A percentile compares a stretch with the other conserved stretches of the same genome.
Conservation (phyloP, 2,329 filamentous ascomycete genomes). For the Eutypella sp. region DNA sequence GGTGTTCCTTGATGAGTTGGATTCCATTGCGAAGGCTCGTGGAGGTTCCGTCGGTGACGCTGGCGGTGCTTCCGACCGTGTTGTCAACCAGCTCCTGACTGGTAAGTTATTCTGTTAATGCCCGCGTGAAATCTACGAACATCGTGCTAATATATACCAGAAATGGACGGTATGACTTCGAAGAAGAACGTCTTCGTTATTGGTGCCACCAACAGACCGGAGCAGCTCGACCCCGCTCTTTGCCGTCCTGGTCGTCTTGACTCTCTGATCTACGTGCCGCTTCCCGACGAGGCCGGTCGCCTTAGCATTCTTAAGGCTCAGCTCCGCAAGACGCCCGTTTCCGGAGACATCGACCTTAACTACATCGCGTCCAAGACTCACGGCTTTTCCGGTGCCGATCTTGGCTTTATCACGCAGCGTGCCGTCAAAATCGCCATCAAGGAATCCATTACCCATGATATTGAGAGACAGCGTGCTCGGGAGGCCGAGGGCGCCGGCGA, state of each 20-base stretch:
- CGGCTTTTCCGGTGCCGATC: constrained; percentile 98
- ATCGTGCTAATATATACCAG: constrained; percentile 45
- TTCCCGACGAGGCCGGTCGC: constrained; percentile 88
- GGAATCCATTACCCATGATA: constrained; percentile 84
- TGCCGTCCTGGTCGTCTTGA: constrained; percentile 98
- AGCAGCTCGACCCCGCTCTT: constrained; percentile 96
- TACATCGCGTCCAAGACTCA: constrained; percentile 97
- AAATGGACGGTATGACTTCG: constrained; percentile 99
- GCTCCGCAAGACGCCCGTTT: constrained; percentile 95
- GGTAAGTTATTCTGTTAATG: constrained; percentile 51
- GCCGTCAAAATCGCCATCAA: constrained; percentile 99
- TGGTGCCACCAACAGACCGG: constrained; percentile 95
- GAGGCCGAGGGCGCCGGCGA: constrained; percentile 85
- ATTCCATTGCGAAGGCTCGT: constrained; percentile 99
- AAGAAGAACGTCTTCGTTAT: constrained; percentile 99
- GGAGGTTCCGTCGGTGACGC: constrained; percentile 94
- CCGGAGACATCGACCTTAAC: constrained; percentile 77
- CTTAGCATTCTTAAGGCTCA: constrained; percentile 88
- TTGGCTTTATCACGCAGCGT: constrained; percentile 97
- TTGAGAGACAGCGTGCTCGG: constrained; percentile 83
- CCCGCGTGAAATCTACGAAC: neutral
- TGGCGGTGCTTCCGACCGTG: constrained; percentile 96
- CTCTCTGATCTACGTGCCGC: constrained; percentile 95
- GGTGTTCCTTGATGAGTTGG: constrained; percentile 97
- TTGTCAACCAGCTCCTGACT: constrained; percentile 98